These are phyloP conservation scores for Buddleja alternifolia DNA, from an alignment of 257 asterid species.

Conservation along the genomic window DNA sequence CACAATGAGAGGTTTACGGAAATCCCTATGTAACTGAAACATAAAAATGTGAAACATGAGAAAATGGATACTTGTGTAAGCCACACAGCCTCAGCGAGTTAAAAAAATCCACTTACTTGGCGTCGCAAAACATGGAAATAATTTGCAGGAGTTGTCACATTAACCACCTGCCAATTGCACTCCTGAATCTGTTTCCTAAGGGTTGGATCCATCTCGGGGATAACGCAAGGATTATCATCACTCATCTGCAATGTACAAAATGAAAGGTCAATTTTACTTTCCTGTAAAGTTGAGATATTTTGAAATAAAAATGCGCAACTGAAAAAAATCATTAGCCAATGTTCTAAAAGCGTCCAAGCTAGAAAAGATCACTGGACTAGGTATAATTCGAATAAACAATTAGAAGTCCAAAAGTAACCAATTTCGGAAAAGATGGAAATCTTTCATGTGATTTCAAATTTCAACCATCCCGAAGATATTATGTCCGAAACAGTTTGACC, in stretches of 20 bases:
- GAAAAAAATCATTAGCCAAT: background rate
- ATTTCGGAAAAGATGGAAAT: constrained; percentile 1
- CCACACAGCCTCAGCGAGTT: constrained; percentile 4
- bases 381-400: background rate
- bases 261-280: constrained; percentile 19
- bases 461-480: constrained; percentile 3
- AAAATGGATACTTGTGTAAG: constrained; percentile 8
- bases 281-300: background rate
- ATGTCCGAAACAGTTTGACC: background rate
- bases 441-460: constrained; percentile 1
- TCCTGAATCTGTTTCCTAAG: constrained; percentile 91
- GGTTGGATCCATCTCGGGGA: constrained; percentile 97
- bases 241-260: constrained; percentile 80
- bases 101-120: constrained; percentile 61
- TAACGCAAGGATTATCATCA: constrained; percentile 84
- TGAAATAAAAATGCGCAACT: background rate
- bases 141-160: constrained; percentile 99
- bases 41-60: constrained; percentile 28
- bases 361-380: constrained; percentile 1
- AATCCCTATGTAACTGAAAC: constrained; percentile 81
- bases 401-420: background rate
- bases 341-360: constrained; percentile 1
- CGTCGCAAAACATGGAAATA: constrained; percentile 98
- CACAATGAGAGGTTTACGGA: constrained; percentile 95
- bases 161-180: constrained; percentile 99